These are phyloP conservation scores for Epichloe sibirici DNA, from an alignment of 2,329 filamentous ascomycete species.

Conservation along the genomic window DNA sequence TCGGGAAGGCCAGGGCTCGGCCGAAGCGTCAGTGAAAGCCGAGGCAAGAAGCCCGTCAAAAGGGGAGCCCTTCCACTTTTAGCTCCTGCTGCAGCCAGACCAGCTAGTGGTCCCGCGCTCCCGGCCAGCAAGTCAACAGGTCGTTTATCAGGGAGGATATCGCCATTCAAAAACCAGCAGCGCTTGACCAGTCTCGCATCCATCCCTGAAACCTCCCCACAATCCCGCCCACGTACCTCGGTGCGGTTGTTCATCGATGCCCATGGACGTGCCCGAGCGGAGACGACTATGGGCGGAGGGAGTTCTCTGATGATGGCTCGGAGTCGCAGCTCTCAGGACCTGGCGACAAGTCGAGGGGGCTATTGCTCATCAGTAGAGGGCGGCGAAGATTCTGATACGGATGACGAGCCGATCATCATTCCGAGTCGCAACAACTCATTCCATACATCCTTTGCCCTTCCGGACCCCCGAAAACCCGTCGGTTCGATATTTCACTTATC, in stretches of 20 bases:
- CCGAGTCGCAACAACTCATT: conserved; percentile 46
- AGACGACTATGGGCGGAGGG: conserved; percentile 33
- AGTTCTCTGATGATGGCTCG: conserved; percentile 15
- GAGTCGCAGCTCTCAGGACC: conserved; percentile 18
- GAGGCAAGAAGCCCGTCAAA: conserved; percentile 30
- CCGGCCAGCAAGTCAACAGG: conserved; percentile 22
- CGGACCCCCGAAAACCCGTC: conserved; percentile 38
- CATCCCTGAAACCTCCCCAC: conserved; percentile 40
- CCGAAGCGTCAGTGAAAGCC: conserved; percentile 42
- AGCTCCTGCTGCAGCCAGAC: conserved; percentile 29
- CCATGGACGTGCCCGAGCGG: conserved; percentile 45
- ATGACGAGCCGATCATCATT: conserved; percentile 54
- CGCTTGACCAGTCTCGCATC: conserved; percentile 41
- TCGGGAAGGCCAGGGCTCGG: conserved; percentile 36
- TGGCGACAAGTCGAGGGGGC: conserved; percentile 17
- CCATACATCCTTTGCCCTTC: conserved; percentile 41
- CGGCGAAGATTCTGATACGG: conserved; percentile 42
- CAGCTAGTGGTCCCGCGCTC: conserved; percentile 18
- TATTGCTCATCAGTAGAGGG: conserved; percentile 32
- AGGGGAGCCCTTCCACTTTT: conserved; percentile 33
- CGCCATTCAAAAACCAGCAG: conserved; percentile 39
- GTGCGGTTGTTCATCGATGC: conserved; percentile 53
- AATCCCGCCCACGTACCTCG: conserved; percentile 36
- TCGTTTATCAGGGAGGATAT: conserved; percentile 35
- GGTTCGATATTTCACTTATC: conserved; percentile 35